Conservation (phyloP, 176 grass and related monocot genomes). For the Neostapfia colusana region DNA sequence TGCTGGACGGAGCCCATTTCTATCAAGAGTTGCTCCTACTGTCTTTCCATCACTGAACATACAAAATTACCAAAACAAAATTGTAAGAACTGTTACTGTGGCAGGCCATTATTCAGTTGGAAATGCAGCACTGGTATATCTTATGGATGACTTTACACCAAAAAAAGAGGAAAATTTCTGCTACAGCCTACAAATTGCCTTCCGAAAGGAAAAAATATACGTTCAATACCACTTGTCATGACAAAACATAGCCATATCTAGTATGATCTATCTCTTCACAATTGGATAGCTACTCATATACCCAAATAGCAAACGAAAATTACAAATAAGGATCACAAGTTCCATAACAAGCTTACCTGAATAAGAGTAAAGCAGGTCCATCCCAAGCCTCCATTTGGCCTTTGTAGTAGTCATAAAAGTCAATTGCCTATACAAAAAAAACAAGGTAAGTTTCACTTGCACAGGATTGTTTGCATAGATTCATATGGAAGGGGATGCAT, state of each 20-base stretch:
- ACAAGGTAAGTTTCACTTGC: conserved; percentile 37
- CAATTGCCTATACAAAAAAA: conserved; percentile 73
- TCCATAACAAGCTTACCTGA: conserved; percentile 60
- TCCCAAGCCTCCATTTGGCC: conserved; percentile 99
- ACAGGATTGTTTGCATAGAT: conserved; percentile 15
- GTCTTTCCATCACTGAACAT: conserved; percentile 90
- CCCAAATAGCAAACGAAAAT: too few relatives aligned
- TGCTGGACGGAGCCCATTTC: conserved; percentile 99
- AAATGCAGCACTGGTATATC: conserved; percentile 16
- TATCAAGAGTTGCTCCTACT: conserved; percentile 92
- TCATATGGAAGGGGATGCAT: conserved; percentile 31
- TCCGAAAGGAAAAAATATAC: background rate
- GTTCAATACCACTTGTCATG: background rate
- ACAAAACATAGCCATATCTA: background rate
- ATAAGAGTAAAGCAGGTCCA: conserved; percentile 96
- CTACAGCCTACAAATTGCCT: background rate
- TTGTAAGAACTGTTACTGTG: conserved; percentile 30
- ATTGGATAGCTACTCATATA: too few relatives aligned
- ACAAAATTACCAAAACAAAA: conserved; percentile 41
- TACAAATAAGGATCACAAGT: too few relatives aligned
- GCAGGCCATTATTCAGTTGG: conserved; percentile 20
- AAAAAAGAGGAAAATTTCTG: background rate
- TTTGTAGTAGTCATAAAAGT: conserved; percentile 99
- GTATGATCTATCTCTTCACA: too few relatives aligned
- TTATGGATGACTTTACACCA: background rate